Evolutionary conservation across 495 filamentous ascomycete genomes (phyloP), one percentile per base, ranked within the genome.

Genomic region (Trichoderma parareesei): DNA sequence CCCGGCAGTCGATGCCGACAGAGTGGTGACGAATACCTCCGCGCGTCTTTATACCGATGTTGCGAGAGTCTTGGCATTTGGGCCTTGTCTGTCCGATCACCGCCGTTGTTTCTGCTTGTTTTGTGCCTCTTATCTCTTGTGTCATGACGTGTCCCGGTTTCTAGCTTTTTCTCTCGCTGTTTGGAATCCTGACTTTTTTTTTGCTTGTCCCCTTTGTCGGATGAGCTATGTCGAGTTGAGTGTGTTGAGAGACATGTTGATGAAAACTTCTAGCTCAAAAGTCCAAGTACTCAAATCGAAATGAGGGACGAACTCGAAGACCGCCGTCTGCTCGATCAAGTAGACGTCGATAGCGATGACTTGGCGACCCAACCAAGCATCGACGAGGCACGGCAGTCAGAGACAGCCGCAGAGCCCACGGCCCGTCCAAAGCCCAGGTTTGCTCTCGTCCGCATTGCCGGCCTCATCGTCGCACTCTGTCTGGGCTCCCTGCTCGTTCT

Each of bases 311-410:
- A 13, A 2, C 27, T 4, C 8, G 53, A 57, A 9, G 53, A 57
- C 20, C 53, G 53, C 6, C 53, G 53, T 37, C 53, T 57, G 33
- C 53, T 57, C 4, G 53, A 57, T 27, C 27, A 57, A 37, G 53
- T 57, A 33, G 53, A 57, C 53, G 53, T 10, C 10, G 53, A 57
- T 10, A 57, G 53, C 11, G 53, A 57, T 35, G 53, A 57, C 27
- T 20, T 37, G 20, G 27, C 53, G 9, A 35, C 53, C 2, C 53
- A 57, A 27, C 53, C 37, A 10, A 57, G 33, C 53, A 27, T 5
- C 18, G 9, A 35, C 27, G 49, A 35, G 9, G 48, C 48, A 9
- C n/a, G 11, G n/a, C 48, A 7, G 6, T 5, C 5, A 5, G 48
- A 27, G 14, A 20, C 11, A 27, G 27, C 27, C 2, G 27, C 27